Evolutionary conservation across 345 rosid species (phyloP).

Genomic region (Euclidium syriacum): DNA sequence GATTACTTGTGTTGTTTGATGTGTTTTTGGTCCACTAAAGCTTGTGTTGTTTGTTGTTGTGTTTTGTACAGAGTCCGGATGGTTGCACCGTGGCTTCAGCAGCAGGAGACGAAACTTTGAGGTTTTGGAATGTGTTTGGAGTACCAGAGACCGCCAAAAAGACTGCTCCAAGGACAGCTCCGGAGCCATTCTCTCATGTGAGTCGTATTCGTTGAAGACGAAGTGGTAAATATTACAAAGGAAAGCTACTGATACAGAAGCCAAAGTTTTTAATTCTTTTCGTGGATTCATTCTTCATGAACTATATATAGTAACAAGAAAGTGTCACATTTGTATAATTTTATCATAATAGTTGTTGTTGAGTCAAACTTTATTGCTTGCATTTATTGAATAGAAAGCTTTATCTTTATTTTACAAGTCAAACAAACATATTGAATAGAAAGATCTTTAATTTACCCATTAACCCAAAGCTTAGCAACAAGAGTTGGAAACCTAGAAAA

Average conservation of each 20-base stretch:
- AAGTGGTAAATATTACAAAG: too few relatives aligned
- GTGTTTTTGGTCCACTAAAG: not conserved
- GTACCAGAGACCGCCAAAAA: constrained; percentile 24
- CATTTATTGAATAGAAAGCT: not conserved
- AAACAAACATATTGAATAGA: not conserved
- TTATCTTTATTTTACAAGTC: too few relatives aligned
- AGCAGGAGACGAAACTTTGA: constrained; percentile 50
- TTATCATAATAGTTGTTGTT: not conserved
- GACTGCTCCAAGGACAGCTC: constrained; percentile 29
- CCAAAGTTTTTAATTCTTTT: too few relatives aligned
- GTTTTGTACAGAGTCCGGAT: constrained; percentile 39
- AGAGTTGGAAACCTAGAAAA: too few relatives aligned
- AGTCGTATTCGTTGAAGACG: constrained; percentile 37
- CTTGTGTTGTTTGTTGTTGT: not conserved
- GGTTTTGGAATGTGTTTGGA: constrained; percentile 57
- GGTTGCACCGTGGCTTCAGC: constrained; percentile 56
- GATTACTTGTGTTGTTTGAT: not conserved
- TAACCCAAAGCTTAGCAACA: too few relatives aligned
- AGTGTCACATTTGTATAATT: not conserved
- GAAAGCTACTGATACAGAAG: too few relatives aligned
- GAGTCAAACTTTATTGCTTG: not conserved
- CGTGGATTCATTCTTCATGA: not conserved
- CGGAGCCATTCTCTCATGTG: constrained; percentile 40
- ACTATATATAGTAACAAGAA: not conserved
- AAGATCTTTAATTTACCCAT: too few relatives aligned